Evolutionary conservation across 495 filamentous ascomycete genomes (phyloP), one percentile per base, ranked within the genome.

Genomic region (Xylaria curta): DNA sequence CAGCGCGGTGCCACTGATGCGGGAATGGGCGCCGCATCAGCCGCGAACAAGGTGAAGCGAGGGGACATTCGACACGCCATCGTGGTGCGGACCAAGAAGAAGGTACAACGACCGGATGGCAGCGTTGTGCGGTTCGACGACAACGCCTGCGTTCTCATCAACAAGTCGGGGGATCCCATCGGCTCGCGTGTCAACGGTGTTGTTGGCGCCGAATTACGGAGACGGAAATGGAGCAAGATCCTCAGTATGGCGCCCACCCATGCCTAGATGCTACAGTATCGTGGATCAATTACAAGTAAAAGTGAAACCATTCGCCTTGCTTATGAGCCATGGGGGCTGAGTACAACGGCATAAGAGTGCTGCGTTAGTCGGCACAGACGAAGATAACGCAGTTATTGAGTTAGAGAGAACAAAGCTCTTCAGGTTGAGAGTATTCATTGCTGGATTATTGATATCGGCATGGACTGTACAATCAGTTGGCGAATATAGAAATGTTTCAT

Each of bases 31-130:
- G 81, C 83, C 38, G 85, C 89, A 47, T 85, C 88, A 36, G 90
- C 91, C 66, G 91, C 92, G 13, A 94, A 92, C 85, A 98, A 98
- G 79, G 96, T 99, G 77, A 92, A 94, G 76, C 92, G 96, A 76
- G 96, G 96, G 75, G 96, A 99, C 82, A 97, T 99, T 74, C 89
- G 95, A 68, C 96, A 99, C 81, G 96, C 96, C 12, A 93, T 99
- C 6, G 91, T 99, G 3, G 96, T 99, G 36, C 93, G 96, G 19
- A 97, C 93, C 65, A 88, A 82, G 76, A 95, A 98, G 83, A 91
- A 94, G 80, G 88, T 93, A 72, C 91, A 94, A 78, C 86, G 96
- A 47, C 87, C 88, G 8, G 96, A 99, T 84, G 96, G 96, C 36
- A 93, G 91, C 76, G 88, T 95, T 51, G 91, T 99, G 56, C 89